A percentile compares a stretch with the other conserved stretches of the same genome.
Evolutionary conservation across 345 rosid species (phyloP).

Genomic region (Dimocarpus longan): DNA sequence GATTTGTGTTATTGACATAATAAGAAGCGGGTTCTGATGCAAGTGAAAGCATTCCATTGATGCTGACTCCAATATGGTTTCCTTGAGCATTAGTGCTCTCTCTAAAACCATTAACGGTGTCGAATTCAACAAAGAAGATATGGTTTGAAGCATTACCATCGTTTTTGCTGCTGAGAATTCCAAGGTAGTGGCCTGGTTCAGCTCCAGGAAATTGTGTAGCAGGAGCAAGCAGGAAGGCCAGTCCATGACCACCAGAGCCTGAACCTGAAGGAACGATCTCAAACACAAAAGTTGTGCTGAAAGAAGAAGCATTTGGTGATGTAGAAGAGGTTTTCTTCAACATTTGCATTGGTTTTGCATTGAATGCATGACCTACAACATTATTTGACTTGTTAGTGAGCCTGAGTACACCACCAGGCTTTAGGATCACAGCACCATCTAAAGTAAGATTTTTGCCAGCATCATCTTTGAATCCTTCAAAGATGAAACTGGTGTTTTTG

Average conservation of each 20-base stretch:
- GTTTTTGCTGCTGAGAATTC: constrained; percentile 40
- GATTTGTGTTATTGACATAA: not conserved
- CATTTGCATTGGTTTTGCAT: constrained; percentile 33
- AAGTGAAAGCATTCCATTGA: constrained; percentile 47
- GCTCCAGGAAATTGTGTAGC: constrained; percentile 36
- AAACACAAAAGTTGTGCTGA: constrained; percentile 58
- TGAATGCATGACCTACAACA: constrained; percentile 56
- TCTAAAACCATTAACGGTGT: constrained; percentile 51
- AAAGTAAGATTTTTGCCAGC: not conserved
- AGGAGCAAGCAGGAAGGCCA: constrained; percentile 59
- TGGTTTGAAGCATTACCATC: constrained; percentile 29
- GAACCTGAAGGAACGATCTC: constrained; percentile 32
- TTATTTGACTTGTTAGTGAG: constrained; percentile 44
- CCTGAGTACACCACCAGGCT: constrained; percentile 37
- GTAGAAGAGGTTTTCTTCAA: constrained; percentile 10
- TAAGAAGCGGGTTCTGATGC: constrained; percentile 30
- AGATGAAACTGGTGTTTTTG: constrained; percentile 33
- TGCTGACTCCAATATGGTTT: constrained; percentile 54
- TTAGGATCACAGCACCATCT: constrained; percentile 33
- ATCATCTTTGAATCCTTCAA: constrained; percentile 38
- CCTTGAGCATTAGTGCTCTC: constrained; percentile 28
- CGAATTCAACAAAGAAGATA: constrained; percentile 60
- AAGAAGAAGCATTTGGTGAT: constrained; percentile 33
- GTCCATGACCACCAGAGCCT: constrained; percentile 54
- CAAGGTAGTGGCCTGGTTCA: constrained; percentile 42